Evolutionary conservation across 805 yeast species (phyloP).

Genomic region (Candida boleticola): DNA sequence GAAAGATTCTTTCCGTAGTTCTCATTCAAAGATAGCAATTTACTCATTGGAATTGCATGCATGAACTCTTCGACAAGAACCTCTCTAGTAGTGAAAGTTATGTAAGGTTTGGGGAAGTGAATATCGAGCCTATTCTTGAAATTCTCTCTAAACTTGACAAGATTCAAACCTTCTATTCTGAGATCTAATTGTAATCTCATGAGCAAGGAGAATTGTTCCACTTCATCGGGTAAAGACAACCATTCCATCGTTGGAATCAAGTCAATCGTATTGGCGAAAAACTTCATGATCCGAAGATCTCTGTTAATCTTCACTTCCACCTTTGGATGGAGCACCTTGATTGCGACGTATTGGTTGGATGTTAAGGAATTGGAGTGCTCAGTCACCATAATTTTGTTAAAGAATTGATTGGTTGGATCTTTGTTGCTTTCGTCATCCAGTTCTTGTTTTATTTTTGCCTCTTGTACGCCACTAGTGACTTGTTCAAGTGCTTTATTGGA

Average conservation of each 20-base stretch:
- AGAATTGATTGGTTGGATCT: constrained; percentile 16
- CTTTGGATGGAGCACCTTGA: constrained; percentile 89
- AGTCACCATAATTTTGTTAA: constrained; percentile 35
- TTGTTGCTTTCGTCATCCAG: constrained; percentile 11
- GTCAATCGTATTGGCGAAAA: constrained; percentile 72
- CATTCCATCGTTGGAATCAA: constrained; percentile 93
- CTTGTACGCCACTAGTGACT: constrained; percentile 27
- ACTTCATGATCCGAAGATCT: constrained; percentile 79
- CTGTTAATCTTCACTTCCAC: constrained; percentile 71
- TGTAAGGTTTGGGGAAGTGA: constrained; percentile 77
- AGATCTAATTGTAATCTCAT: constrained; percentile 89
- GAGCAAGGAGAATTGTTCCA: constrained; percentile 77
- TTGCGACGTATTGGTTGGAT: constrained; percentile 67
- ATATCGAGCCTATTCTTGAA: constrained; percentile 59
- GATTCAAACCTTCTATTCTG: constrained; percentile 83
- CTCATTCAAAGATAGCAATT: constrained; percentile 51
- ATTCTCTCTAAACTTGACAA: constrained; percentile 67
- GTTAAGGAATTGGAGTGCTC: constrained; percentile 29
- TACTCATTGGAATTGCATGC: constrained; percentile 79
- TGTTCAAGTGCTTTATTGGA: constrained; percentile 42
- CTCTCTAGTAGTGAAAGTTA: constrained; percentile 60
- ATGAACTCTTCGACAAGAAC: constrained; percentile 86
- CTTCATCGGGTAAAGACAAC: constrained; percentile 94
- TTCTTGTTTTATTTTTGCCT: constrained; percentile 12
- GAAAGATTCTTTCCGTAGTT: constrained; percentile 53